Evolutionary conservation across 2,329 filamentous ascomycete genomes (phyloP).

Genomic region (Colletotrichum lentis): DNA sequence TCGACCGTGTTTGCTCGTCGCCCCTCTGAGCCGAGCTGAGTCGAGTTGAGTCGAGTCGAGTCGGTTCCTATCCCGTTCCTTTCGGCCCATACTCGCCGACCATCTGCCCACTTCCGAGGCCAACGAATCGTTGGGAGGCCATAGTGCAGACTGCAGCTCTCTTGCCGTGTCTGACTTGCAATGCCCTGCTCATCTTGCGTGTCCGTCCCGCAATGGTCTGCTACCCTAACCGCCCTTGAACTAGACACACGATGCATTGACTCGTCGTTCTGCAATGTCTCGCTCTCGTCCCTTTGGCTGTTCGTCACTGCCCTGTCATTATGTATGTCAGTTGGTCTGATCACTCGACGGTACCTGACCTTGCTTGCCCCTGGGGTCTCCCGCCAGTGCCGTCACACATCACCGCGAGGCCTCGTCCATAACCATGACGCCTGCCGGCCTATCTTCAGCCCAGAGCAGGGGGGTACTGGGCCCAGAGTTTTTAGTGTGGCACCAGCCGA

Average conservation of each 20-base stretch:
- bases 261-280: constrained; percentile 33
- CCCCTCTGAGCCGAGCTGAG: constrained; percentile 3
- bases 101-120: background rate
- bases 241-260: constrained; percentile 25
- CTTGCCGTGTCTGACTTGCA: background rate
- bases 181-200: constrained; percentile 12
- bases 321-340: constrained; percentile 16
- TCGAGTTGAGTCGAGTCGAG: constrained; percentile 6
- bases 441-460: constrained; percentile 39
- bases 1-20: constrained; percentile 11
- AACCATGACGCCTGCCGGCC: constrained; percentile 30
- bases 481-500: constrained; percentile 36
- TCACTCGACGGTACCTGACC: constrained; percentile 13
- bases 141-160: background rate
- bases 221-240: background rate
- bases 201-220: background rate
- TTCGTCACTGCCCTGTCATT: constrained; percentile 20
- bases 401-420: constrained; percentile 19
- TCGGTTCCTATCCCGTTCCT: constrained; percentile 8
- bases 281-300: constrained; percentile 22
- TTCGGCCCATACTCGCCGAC: background rate
- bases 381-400: constrained; percentile 12
- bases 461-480: constrained; percentile 26
- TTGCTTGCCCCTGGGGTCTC: constrained; percentile 2
- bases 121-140: background rate